Evolutionary conservation across 306 rosid species (phyloP).

Genomic region (Spatholobus suberectus): DNA sequence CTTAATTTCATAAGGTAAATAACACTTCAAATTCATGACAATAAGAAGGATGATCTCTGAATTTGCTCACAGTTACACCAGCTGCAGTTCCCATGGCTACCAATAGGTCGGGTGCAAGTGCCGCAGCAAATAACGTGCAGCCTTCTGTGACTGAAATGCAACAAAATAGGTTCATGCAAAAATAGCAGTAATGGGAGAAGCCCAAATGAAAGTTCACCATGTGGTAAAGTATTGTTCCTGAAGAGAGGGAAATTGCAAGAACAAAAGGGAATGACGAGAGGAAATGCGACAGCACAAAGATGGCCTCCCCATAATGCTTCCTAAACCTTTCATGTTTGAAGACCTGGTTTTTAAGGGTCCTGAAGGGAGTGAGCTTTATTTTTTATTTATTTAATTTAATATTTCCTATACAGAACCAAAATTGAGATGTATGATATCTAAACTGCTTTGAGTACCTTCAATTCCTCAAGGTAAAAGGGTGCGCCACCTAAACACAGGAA

Average conservation of each 20-base stretch:
- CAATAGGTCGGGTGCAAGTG: slow-evolving; percentile 40
- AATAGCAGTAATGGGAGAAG: slow-evolving; percentile 47
- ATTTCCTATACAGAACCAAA: background rate
- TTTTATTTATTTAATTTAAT: background rate
- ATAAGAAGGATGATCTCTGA: background rate
- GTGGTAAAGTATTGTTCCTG: slow-evolving; percentile 51
- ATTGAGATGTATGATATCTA: background rate
- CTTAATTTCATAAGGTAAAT: background rate
- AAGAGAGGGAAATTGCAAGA: slow-evolving; percentile 44
- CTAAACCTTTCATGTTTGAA: slow-evolving; percentile 50
- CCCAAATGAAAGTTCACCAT: slow-evolving; percentile 52
- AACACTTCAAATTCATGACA: background rate
- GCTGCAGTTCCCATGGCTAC: slow-evolving; percentile 41
- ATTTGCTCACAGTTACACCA: slow-evolving; percentile 44
- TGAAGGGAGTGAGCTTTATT: background rate
- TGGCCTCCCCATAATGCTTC: slow-evolving; percentile 47
- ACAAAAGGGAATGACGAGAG: slow-evolving; percentile 51
- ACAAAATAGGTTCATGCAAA: slow-evolving; percentile 47
- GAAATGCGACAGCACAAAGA: slow-evolving; percentile 50
- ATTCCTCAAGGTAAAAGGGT: slow-evolving; percentile 74
- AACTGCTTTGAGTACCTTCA: slow-evolving; percentile 53
- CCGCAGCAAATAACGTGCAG: slow-evolving; percentile 35
- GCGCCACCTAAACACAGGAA: slow-evolving; percentile 66
- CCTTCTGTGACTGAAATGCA: slow-evolving; percentile 44
- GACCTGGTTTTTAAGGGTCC: slow-evolving; percentile 39